Conservation (phyloP, 148 eudicot genomes). For the Dysphania ambrosioides region DNA sequence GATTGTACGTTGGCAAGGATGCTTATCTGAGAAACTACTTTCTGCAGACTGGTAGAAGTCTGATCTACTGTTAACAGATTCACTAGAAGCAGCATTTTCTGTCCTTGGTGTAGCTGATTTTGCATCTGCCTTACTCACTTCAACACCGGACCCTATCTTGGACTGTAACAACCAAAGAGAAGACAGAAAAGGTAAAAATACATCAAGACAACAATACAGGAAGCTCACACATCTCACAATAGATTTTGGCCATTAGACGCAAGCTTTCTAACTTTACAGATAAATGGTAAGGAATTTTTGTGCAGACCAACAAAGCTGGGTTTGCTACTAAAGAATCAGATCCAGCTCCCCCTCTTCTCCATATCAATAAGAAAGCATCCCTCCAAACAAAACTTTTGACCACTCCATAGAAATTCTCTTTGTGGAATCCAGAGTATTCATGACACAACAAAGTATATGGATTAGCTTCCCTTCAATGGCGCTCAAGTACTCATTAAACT, state of each 20-base stretch:
- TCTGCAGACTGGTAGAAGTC: constrained; percentile 27
- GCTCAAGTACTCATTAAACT: no score
- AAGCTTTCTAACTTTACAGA: neutral
- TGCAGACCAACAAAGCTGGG: no score
- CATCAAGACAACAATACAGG: neutral
- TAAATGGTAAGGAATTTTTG: no score
- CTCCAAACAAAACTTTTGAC: no score
- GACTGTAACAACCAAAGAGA: constrained; percentile 27
- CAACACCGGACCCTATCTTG: constrained; percentile 10
- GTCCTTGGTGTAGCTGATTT: constrained; percentile 23
- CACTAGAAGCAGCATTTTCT: constrained; percentile 24
- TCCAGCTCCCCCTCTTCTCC: no score
- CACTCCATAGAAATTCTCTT: no score
- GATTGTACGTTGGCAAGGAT: constrained; percentile 26
- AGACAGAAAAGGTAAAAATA: neutral
- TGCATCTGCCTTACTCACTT: constrained; percentile 19
- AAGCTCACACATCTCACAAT: neutral
- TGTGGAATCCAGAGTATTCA: no score
- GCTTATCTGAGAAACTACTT: constrained; percentile 31
- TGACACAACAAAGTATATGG: no score
- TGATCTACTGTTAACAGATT: constrained; percentile 21
- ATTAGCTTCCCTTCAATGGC: no score
- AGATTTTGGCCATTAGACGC: neutral
- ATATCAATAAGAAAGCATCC: no score
- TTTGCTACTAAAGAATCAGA: no score